Conservation (phyloP, 257 asterid genomes). For the Euphrasia confusa region DNA sequence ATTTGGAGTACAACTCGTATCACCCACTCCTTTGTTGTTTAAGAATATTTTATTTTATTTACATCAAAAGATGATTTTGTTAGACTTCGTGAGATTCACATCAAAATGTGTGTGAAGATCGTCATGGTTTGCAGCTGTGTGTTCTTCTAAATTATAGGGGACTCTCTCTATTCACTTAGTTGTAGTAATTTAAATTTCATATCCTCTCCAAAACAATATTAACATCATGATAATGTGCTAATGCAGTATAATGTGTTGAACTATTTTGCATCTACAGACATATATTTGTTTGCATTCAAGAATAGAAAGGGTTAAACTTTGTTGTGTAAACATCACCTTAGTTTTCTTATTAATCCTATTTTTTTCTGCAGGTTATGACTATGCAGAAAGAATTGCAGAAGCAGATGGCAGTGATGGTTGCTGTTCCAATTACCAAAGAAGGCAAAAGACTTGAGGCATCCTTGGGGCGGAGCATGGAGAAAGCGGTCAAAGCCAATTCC, state of each 20-base stretch:
- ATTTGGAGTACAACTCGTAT: background rate
- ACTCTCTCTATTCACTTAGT: background rate
- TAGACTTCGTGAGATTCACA: background rate
- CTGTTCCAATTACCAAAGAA: conserved; percentile 75
- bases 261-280: background rate
- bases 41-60: background rate
- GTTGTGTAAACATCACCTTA: conserved; percentile 2
- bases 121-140: background rate
- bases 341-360: background rate
- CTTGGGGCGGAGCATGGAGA: conserved; percentile 75
- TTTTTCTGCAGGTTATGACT: conserved; percentile 41
- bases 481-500: conserved; percentile 60
- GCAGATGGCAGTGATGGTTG: conserved; percentile 64
- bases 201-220: background rate
- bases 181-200: background rate
- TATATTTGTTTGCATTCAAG: conserved; percentile 9
- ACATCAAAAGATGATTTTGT: conserved; percentile 9
- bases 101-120: conserved; percentile 12
- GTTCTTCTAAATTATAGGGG: background rate
- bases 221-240: conserved; percentile 2
- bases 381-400: conserved; percentile 64
- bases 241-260: background rate
- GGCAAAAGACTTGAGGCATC: conserved; percentile 79
- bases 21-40: conserved; percentile 6
- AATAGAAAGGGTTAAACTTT: too few relatives aligned